phyloP scores from a whole-genome alignment of 108 stramenopile species.

The Epithemia pelagica region DNA sequence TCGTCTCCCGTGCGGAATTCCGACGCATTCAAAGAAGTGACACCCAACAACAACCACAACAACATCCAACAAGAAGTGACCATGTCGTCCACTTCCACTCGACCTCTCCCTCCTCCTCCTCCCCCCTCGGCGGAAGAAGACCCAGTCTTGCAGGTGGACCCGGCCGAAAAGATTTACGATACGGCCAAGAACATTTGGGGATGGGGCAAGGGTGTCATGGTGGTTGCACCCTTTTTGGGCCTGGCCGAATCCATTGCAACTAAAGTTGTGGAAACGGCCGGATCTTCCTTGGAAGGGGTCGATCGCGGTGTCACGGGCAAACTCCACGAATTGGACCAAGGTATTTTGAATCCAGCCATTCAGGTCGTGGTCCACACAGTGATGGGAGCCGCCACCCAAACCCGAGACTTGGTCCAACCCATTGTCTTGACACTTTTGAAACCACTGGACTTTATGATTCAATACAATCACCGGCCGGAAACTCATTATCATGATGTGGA shows the following conservation, averaged over 20 bases:
- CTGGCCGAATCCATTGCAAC: constrained; percentile 56
- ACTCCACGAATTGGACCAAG: constrained; percentile 46
- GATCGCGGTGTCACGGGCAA: constrained; percentile 45
- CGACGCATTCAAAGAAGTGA: background rate
- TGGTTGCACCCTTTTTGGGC: constrained; percentile 43
- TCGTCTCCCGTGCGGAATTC: background rate
- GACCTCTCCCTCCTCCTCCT: background rate
- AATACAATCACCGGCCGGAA: background rate
- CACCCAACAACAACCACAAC: background rate
- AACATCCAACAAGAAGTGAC: background rate
- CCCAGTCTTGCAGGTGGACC: constrained; percentile 24
- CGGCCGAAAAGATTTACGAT: constrained; percentile 49
- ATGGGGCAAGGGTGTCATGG: constrained; percentile 64
- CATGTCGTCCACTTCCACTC: background rate
- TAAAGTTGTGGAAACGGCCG: constrained; percentile 46
- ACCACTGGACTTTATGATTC: constrained; percentile 21
- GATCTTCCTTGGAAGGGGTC: constrained; percentile 29
- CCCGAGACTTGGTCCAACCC: constrained; percentile 48
- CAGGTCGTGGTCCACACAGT: constrained; percentile 34
- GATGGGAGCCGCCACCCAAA: constrained; percentile 40
- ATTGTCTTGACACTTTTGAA: constrained; percentile 25
- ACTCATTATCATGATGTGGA: background rate
- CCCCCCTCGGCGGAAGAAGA: background rate
- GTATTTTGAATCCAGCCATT: constrained; percentile 63
- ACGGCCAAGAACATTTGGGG: constrained; percentile 59